Evolutionary conservation across 2,329 filamentous ascomycete genomes (phyloP).

Genomic region (Colletotrichum caudatum): DNA sequence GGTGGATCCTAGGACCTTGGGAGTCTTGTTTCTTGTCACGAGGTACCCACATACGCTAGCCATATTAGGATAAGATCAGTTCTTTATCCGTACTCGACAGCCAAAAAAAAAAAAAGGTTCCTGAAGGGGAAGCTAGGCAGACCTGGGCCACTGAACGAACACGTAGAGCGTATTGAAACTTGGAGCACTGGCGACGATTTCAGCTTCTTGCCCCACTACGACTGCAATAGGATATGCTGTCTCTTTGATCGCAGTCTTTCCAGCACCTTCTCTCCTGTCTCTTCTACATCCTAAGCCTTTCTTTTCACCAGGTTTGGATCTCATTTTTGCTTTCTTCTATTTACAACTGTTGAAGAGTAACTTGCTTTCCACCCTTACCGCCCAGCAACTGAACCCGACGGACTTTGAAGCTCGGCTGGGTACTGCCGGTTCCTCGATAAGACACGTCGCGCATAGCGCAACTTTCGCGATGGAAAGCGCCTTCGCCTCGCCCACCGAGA

Average conservation of each 20-base stretch:
- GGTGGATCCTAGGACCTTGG: constrained; percentile 32
- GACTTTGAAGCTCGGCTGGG: constrained; percentile 32
- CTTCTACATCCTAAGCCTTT: constrained; percentile 20
- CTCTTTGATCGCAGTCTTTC: constrained; percentile 36
- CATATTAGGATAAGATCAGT: constrained; percentile 23
- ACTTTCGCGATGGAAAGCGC: constrained; percentile 69
- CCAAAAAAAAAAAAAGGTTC: constrained; percentile 36
- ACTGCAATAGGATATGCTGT: constrained; percentile 41
- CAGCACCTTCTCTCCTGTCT: constrained; percentile 33
- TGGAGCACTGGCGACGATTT: constrained; percentile 40
- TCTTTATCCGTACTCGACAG: constrained; percentile 30
- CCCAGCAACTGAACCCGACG: constrained; percentile 15
- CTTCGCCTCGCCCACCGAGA: constrained; percentile 67
- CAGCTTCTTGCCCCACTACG: constrained; percentile 40
- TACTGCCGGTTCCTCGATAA: constrained; percentile 34
- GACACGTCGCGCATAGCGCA: constrained; percentile 40
- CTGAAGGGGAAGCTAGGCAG: constrained; percentile 39
- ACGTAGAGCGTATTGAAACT: constrained; percentile 43
- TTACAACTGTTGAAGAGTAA: constrained; percentile 6
- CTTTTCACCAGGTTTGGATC: constrained; percentile 23
- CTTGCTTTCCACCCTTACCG: no score
- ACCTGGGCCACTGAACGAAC: constrained; percentile 42
- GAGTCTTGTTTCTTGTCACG: constrained; percentile 30
- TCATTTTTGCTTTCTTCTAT: constrained; percentile 2
- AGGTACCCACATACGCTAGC: constrained; percentile 36